Conservation (phyloP, 1,284 basidiomycete genomes). For the Microbotryomycetes sp. region DNA sequence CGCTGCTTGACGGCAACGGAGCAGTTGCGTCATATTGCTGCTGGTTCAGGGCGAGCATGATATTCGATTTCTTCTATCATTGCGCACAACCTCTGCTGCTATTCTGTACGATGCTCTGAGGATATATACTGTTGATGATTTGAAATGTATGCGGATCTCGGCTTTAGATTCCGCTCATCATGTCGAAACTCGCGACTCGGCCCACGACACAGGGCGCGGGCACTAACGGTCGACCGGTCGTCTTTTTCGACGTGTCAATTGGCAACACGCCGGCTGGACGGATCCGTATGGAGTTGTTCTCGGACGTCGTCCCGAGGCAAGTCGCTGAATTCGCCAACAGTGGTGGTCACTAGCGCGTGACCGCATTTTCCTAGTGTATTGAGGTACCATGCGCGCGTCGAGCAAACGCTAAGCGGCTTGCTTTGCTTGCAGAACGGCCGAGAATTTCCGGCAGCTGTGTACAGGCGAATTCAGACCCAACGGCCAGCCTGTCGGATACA, state of each 20-base stretch:
- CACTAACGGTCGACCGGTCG: slow-evolving; percentile 54
- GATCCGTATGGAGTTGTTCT: slow-evolving; percentile 76
- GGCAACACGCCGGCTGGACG: slow-evolving; percentile 53
- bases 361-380: not conserved
- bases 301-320: slow-evolving; percentile 83
- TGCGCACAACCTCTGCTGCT: no score
- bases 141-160: no score
- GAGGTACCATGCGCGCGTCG: not conserved
- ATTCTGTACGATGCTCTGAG: no score
- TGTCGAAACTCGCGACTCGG: not conserved
- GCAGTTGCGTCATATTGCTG: no score
- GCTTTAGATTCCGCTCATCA: not conserved
- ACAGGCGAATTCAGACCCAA: slow-evolving; percentile 55
- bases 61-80: no score
- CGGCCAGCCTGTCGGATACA: slow-evolving; percentile 36
- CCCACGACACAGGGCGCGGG: not conserved
- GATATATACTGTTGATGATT: no score
- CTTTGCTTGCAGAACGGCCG: slow-evolving; percentile 59
- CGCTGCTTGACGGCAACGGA: no score
- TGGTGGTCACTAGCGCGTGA: no score
- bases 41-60: no score
- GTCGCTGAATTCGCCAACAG: slow-evolving; percentile 31
- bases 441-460: slow-evolving; percentile 86
- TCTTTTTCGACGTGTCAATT: slow-evolving; percentile 84
- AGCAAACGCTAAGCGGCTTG: slow-evolving; percentile 9